A percentile compares a stretch with the other conserved stretches of the same genome.
Conservation (phyloP, 331 rosid species). For the Rosa hybrid region DNA sequence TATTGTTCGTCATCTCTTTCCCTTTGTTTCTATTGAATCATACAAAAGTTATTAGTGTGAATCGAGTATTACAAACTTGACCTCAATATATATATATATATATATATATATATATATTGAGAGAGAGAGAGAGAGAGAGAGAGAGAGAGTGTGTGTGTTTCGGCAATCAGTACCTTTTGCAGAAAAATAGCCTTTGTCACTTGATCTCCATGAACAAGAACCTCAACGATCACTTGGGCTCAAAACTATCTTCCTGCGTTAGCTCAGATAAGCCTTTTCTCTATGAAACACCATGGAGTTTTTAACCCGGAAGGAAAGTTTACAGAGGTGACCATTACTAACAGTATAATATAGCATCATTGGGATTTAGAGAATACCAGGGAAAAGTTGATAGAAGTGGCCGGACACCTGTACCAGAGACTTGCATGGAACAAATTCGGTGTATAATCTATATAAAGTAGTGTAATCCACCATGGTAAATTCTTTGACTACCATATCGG, state of each 20-base stretch:
- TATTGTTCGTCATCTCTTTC: background rate
- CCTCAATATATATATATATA: background rate
- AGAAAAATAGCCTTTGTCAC: background rate
- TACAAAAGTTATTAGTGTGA: background rate
- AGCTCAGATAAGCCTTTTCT: background rate
- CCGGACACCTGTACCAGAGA: background rate
- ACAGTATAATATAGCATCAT: background rate
- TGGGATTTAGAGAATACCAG: background rate
- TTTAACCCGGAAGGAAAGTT: background rate
- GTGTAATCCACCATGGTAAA: background rate
- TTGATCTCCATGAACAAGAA: background rate
- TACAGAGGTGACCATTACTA: background rate
- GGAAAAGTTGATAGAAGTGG: background rate
- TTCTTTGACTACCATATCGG: slow-evolving; percentile 5
- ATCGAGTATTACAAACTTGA: background rate
- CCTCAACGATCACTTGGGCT: background rate
- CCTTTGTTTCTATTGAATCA: background rate
- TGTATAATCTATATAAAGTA: background rate
- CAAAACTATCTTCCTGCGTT: slow-evolving; percentile 1
- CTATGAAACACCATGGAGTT: background rate
- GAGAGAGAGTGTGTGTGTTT: too few species aligned
- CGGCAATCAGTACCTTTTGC: too few species aligned
- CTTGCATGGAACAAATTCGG: background rate
- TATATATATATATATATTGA: background rate
- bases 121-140: background rate